phyloP scores from a whole-genome alignment of 2,329 filamentous ascomycete species.

The Fusarium oxysporum region DNA sequence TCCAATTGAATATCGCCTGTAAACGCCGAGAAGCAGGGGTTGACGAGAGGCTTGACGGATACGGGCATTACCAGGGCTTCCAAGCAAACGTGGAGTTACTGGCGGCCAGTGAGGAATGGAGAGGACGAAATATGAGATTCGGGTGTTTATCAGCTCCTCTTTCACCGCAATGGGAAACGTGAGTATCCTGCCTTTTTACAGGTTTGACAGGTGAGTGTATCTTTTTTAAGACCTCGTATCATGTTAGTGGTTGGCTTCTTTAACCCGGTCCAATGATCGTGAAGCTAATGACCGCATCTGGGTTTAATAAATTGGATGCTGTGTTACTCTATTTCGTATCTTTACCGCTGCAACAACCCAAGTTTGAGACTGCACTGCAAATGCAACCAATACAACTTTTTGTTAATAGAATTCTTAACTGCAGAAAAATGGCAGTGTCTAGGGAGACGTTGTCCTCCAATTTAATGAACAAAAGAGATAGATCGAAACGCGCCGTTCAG shows the following conservation, averaged over 20 bases:
- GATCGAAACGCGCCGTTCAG: not conserved
- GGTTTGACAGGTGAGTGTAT: not conserved
- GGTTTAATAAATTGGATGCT: not conserved
- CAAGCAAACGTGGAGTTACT: conserved; percentile 11
- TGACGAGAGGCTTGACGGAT: conserved; percentile 22
- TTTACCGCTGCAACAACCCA: not conserved
- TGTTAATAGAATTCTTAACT: not conserved
- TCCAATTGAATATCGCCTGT: conserved; percentile 29
- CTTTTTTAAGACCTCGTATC: conserved; percentile 30
- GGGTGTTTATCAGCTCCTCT: conserved; percentile 3
- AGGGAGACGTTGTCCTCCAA: conserved; percentile 1
- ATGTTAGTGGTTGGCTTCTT: conserved; percentile 8
- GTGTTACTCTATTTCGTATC: not conserved
- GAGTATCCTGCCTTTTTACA: not conserved
- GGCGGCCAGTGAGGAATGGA: conserved; percentile 24
- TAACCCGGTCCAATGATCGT: conserved; percentile 27
- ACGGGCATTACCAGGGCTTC: conserved; percentile 2
- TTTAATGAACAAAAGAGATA: not conserved
- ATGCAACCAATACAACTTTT: not conserved
- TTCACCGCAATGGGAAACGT: conserved; percentile 7
- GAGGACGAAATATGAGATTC: conserved; percentile 2
- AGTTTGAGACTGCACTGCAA: not conserved
- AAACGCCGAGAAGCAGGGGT: conserved; percentile 37
- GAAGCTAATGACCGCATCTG: conserved; percentile 28
- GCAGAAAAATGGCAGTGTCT: not conserved